Base-by-base conservation (phyloP, 2,329 filamentous ascomycete species). In the Fusarium tuaranense region DNA sequence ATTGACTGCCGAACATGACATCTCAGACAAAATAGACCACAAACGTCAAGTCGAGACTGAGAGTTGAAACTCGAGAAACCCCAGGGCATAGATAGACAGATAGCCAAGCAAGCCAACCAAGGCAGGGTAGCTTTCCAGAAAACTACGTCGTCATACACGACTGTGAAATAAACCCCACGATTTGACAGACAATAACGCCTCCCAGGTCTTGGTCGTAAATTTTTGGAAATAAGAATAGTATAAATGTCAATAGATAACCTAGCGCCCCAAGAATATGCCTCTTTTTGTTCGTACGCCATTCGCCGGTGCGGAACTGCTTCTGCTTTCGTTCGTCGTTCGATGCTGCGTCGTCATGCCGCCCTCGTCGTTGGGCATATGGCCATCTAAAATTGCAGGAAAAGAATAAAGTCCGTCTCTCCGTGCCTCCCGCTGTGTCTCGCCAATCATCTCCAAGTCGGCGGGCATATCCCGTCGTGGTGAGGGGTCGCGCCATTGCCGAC, bases 231-330 rank as follows among this genome's bases (percentile, higher is more conserved):
- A 75, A 76, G 75, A 78, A 74, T 79, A 74, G 72, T 77, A 80
- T 81, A 81, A 81, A 82, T 79, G 78, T 81, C 78, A 80, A 80
- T 78, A 75, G 72, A 79, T 78, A 78, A 81, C 79, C 80, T 76
- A 81, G 81, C 82, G 81, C 82, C 82, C 81, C 80, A 78, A 74
- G 76, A 79, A 80, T 76, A 82, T 82, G 78, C 80, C 80, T 81
- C 74, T 80, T 80, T 81, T 82, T 78, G 77, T 81, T 78, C 78
- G 78, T 83, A 80, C 82, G 81, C 82, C 82, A 80, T 83, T 82
- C 82, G 82, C 82, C 82, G 78, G 76, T 82, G 77, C 78, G 80
- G 78, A 80, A 78, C 78, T 80, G 75, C 75, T 74, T 79, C 76
- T 78, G 73, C 73, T 80, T 76, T 79, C 70, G 74, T 81, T 81